A percentile compares a stretch with the other conserved stretches of the same genome.
Evolutionary conservation across 352 stramenopile genomes (phyloP).

Genomic region (Phytopythium cucurbitacearum): DNA sequence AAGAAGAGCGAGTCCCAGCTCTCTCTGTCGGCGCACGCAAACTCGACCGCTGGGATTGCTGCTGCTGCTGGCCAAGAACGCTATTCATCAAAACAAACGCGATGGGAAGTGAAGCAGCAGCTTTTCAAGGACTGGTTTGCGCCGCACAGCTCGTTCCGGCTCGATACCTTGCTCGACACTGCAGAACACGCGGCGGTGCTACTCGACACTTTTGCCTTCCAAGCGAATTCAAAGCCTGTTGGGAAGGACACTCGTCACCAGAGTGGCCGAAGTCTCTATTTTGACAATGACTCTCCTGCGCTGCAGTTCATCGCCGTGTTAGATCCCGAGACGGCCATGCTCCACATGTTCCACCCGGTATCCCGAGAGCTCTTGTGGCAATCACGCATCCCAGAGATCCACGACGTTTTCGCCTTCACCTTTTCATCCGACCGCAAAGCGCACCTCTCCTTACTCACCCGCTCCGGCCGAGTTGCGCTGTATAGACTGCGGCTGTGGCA

Average conservation of each 20-base stretch:
- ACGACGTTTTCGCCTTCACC: constrained; percentile 13
- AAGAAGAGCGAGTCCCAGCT: not conserved
- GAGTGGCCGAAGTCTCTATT: constrained; percentile 1
- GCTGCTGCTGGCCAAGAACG: not conserved
- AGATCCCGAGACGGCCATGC: constrained; percentile 14
- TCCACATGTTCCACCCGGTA: constrained; percentile 18
- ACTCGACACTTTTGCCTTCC: constrained; percentile 18
- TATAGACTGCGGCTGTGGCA: constrained; percentile 30
- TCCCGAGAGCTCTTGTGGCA: constrained; percentile 23
- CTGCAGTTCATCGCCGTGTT: constrained; percentile 27
- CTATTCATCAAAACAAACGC: not conserved
- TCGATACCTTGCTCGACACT: not conserved
- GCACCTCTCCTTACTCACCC: constrained; percentile 17
- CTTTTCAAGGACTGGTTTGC: constrained; percentile 25
- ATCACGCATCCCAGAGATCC: constrained; percentile 12
- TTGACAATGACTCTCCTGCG: constrained; percentile 3
- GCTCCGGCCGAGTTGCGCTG: constrained; percentile 13
- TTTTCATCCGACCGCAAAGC: constrained; percentile 18
- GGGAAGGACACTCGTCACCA: constrained; percentile 10
- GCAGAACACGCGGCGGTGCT: not conserved
- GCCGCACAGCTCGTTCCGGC: constrained; percentile 5
- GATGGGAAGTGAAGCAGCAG: constrained; percentile 1
- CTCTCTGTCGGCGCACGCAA: not conserved
- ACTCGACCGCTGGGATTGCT: not conserved
- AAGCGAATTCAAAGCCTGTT: constrained; percentile 9